These are phyloP conservation scores for Colletotrichum godetiae DNA, from an alignment of 2,329 filamentous ascomycete species.

Conservation along the genomic window DNA sequence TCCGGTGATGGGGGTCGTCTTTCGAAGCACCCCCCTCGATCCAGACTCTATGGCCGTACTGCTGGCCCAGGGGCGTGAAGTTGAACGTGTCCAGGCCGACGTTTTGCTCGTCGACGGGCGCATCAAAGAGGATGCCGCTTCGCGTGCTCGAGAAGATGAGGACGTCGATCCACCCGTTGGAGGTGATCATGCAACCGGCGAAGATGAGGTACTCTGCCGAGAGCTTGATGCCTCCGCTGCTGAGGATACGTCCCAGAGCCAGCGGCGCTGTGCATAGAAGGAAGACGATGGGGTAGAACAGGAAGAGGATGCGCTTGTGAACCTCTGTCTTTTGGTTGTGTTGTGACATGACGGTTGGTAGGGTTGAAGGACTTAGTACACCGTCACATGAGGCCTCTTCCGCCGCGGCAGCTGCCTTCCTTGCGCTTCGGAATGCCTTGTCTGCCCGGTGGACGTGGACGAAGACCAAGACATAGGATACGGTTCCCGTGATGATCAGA, in stretches of 20 bases:
- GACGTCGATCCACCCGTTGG: constrained; percentile 58
- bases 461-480: constrained; percentile 51
- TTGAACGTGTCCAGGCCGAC: constrained; percentile 23
- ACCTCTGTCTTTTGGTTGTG: not conserved
- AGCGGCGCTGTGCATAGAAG: constrained; percentile 70
- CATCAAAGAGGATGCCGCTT: constrained; percentile 46
- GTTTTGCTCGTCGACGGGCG: constrained; percentile 19
- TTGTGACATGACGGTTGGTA: not conserved
- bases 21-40: not conserved
- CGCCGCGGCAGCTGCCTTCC: not conserved
- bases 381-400: not conserved
- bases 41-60: constrained; percentile 29
- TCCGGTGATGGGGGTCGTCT: not conserved
- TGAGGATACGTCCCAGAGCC: constrained; percentile 67
- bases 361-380: not conserved
- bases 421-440: not conserved
- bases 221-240: constrained; percentile 61
- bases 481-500: constrained; percentile 47
- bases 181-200: constrained; percentile 62
- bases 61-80: not conserved
- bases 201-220: constrained; percentile 61
- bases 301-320: constrained; percentile 48
- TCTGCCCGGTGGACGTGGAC: constrained; percentile 42
- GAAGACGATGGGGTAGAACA: constrained; percentile 72
- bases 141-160: constrained; percentile 52